Base-by-base conservation (phyloP, 1,284 basidiomycete species). In the Trametes polyzona region DNA sequence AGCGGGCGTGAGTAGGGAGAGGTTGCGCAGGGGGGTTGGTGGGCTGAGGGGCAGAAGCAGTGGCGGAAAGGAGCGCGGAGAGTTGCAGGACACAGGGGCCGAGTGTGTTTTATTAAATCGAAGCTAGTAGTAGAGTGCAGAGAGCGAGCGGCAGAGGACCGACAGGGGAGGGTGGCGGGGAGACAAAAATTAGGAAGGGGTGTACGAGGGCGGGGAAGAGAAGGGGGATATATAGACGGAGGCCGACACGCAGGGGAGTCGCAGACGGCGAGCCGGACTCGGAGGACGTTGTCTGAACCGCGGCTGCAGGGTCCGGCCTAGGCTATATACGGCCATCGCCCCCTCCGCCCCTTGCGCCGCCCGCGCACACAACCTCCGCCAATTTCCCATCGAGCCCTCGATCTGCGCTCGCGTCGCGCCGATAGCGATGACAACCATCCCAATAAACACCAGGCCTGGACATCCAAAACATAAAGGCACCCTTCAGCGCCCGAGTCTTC, bases 331-430 rank as follows among this genome's bases (percentile, higher is more conserved):
- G 53, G 53, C n/a, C 6, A 54, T 47, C 26, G 17, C 46, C 21
- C n/a, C 39, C 16, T 48, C 52, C 52, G 52, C 32, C 52, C 52
- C 53, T 48, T 55, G 53, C 26, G 30, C 17, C 11, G 9, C 17
- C 9, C 21, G 52, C 36, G 46, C 52, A 47, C 52, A 40, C 52
- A 53, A 42, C 47, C 40, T 39, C 48, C 39, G 29, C 24, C 42
- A 26, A 35, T 14, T 24, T 24, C 33, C 46, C 53, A 54, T 47
- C 46, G 39, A 12, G 46, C 57, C 52, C 46, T 40, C 52, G 43
- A 52, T 59, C 57, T 54, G 47, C 44, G 44, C 52, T 41, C 53
- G 27, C 46, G 35, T 44, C 52, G 50, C 35, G 37, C 26, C 47
- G 37, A 36, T 30, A 42, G 35, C 41, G 32, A 54, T 43, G 33